A percentile compares a stretch with the other conserved stretches of the same genome.
Conservation (phyloP, 202 grass and related monocot species). For the Panicum hallii region DNA sequence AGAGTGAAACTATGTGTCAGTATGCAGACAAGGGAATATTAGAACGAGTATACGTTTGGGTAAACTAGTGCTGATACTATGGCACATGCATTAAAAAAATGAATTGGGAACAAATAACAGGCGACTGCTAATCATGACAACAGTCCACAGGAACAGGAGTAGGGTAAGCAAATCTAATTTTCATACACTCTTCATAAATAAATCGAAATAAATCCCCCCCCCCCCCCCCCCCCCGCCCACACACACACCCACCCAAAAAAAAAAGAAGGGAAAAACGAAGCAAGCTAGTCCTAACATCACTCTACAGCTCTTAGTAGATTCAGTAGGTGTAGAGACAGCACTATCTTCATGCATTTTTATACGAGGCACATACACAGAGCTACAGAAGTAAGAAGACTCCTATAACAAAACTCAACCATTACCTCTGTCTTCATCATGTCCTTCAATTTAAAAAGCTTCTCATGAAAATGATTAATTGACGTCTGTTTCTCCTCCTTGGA, state of each 20-base stretch:
- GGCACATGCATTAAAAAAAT: neutral
- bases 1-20: conserved; percentile 29
- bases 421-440: conserved; percentile 98
- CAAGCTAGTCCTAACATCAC: conserved; percentile 27
- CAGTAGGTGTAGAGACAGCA: neutral
- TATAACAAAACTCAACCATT: conserved; percentile 33
- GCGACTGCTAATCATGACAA: conserved; percentile 7
- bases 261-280: neutral
- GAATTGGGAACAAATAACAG: neutral
- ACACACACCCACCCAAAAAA: too few species aligned
- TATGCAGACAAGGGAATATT: neutral
- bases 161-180: conserved; percentile 6
- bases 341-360: conserved; percentile 26
- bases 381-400: neutral
- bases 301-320: conserved; percentile 18
- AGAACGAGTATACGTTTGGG: neutral
- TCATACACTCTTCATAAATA: neutral
- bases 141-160: neutral
- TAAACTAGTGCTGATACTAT: neutral
- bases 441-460: conserved; percentile 96
- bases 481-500: conserved; percentile 87
- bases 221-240: too few species aligned
- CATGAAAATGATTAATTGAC: conserved; percentile 91
- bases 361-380: neutral
- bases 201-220: conserved; percentile 7